Evolutionary conservation across 495 filamentous ascomycete species (phyloP).

Genomic region (Penicillium fimorum): DNA sequence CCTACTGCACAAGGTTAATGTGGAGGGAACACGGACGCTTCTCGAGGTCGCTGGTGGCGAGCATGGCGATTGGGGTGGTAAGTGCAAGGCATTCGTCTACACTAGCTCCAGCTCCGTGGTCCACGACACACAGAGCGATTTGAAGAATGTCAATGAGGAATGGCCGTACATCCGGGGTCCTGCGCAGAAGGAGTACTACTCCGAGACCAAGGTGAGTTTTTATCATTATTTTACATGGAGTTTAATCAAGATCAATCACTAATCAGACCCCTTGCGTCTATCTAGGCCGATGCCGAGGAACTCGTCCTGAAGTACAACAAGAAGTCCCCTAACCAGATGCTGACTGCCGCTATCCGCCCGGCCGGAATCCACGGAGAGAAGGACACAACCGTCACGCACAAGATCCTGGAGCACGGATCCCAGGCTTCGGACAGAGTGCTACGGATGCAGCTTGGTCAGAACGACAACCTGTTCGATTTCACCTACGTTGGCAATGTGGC

Average conservation of each 20-base stretch:
- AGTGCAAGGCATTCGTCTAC: conserved; percentile 89
- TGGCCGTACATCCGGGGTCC: conserved; percentile 74
- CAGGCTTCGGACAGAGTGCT: conserved; percentile 57
- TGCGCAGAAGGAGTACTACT: conserved; percentile 84
- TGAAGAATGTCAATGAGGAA: conserved; percentile 87
- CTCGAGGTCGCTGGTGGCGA: conserved; percentile 71
- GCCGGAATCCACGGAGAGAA: conserved; percentile 91
- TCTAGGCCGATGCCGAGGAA: conserved; percentile 79
- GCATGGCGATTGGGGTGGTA: conserved; percentile 53
- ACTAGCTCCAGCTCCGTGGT: conserved; percentile 89
- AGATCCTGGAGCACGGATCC: conserved; percentile 44
- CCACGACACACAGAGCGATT: conserved; percentile 73
- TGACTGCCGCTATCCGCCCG: conserved; percentile 79
- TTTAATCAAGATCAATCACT: not conserved
- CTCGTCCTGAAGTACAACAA: conserved; percentile 85
- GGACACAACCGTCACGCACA: conserved; percentile 70
- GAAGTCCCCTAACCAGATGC: conserved; percentile 56
- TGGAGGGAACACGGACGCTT: conserved; percentile 79
- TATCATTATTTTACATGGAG: not conserved
- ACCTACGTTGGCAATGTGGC: conserved; percentile 56
- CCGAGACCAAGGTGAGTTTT: conserved; percentile 70
- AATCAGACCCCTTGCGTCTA: conserved; percentile 1
- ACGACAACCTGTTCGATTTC: conserved; percentile 71
- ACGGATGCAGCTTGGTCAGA: conserved; percentile 80
- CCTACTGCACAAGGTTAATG: conserved; percentile 73